Conservation (phyloP, 352 stramenopile species). For the Phytophthora fragariaefolia region DNA sequence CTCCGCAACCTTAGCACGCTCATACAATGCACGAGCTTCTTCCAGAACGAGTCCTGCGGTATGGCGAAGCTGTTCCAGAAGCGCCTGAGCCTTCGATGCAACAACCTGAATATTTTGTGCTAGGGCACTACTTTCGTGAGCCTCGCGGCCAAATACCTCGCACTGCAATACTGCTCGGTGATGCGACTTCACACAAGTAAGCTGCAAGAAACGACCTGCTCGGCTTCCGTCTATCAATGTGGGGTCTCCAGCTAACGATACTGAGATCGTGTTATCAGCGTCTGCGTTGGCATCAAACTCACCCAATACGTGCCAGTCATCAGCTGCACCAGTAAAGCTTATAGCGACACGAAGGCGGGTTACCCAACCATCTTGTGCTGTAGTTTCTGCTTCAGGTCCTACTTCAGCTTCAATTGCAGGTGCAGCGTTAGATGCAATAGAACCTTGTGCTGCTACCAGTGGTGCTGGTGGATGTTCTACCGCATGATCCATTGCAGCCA, state of each 20-base stretch:
- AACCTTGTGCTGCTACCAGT: background rate
- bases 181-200: conserved; percentile 74
- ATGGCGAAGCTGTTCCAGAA: conserved; percentile 64
- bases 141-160: conserved; percentile 71
- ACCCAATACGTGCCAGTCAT: conserved; percentile 63
- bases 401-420: conserved; percentile 1
- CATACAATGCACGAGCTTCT: conserved; percentile 73
- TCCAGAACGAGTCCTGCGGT: conserved; percentile 64
- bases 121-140: conserved; percentile 57
- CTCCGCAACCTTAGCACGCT: conserved; percentile 76
- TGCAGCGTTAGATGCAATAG: background rate
- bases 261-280: conserved; percentile 35
- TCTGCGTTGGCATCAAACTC: conserved; percentile 71
- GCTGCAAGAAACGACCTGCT: conserved; percentile 67
- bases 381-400: conserved; percentile 7
- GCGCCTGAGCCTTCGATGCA: conserved; percentile 40
- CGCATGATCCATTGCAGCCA: conserved; percentile 64
- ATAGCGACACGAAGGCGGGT: conserved; percentile 63
- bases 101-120: conserved; percentile 50
- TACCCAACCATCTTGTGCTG: conserved; percentile 52
- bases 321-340: conserved; percentile 57
- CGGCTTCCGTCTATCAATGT: conserved; percentile 20
- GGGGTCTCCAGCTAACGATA: conserved; percentile 33
- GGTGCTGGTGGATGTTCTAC: conserved; percentile 35
- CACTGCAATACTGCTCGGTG: conserved; percentile 64